Conservation (phyloP, 306 rosid genomes). For the Vigna unguiculata region DNA sequence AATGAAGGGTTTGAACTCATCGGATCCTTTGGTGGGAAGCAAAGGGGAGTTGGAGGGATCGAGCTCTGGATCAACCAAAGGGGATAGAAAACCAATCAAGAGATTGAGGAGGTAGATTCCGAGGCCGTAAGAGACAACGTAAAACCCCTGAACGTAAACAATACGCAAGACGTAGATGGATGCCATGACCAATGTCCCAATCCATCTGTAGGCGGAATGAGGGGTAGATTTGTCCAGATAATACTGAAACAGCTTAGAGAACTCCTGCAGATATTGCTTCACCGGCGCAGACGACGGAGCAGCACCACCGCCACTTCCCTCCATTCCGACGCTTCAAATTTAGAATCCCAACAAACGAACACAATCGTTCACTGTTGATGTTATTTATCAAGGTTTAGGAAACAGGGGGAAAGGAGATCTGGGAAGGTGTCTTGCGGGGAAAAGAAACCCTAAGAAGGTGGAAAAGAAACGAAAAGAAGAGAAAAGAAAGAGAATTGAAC, state of each 20-base stretch:
- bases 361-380: too few relatives aligned
- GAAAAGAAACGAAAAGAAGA: not conserved
- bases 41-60: slow-evolving; percentile 63
- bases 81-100: slow-evolving; percentile 86
- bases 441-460: not conserved
- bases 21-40: slow-evolving; percentile 90
- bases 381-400: not conserved
- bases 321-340: slow-evolving; percentile 30
- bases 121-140: slow-evolving; percentile 79
- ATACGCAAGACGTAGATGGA: slow-evolving; percentile 64
- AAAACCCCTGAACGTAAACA: slow-evolving; percentile 73
- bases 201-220: slow-evolving; percentile 67
- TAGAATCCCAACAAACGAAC: too few relatives aligned
- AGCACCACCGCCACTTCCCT: slow-evolving; percentile 58
- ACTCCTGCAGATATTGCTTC: slow-evolving; percentile 60
- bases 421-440: not conserved
- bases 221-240: slow-evolving; percentile 84
- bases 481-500: not conserved
- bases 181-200: slow-evolving; percentile 55
- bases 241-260: slow-evolving; percentile 65
- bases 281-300: slow-evolving; percentile 58
- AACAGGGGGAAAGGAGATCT: not conserved
- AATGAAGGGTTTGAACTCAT: slow-evolving; percentile 90
- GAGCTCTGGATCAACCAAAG: slow-evolving; percentile 83
- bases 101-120: slow-evolving; percentile 90